Evolutionary conservation across 2,329 filamentous ascomycete species (phyloP), one percentile per base, ranked within the genome.

Genomic region (Colletotrichum spinosum): DNA sequence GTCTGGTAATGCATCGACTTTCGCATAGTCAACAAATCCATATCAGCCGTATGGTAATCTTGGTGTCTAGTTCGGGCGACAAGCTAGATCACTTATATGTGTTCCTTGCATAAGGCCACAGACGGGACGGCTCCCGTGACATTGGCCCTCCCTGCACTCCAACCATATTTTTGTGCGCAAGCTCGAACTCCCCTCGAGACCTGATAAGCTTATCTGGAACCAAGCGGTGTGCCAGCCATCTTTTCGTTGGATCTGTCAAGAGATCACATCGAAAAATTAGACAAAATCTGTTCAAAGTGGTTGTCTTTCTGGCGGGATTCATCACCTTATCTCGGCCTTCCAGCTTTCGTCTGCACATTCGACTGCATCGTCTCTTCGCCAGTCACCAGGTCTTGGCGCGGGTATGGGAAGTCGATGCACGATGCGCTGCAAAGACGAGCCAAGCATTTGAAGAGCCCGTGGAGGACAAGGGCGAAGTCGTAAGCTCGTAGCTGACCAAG

Each of bases 101-200:
- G 25, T 67, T 51, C 60, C 64, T 67, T 67, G 64, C 64, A 65
- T 67, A 50, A 60, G 54, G 52, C 49, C 51, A 67, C 64, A 67
- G 54, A 65, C 15, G 54, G 49, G 33, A 38, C 38, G 44, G 49
- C 50, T 55, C 54, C 60, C 54, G 64, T 65, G 54, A 55, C 60
- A 11, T 48, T 46, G 44, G 53, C 44, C 33, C 46, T 42, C 52
- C 49, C 41, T 61, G 38, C 55, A 42, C 45, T 49, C 53, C 64
- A 53, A 34, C 33, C 17, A 17, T 48, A 25, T 25, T 5, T 25
- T 25, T 25, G 44, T 25, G 37, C 9, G 38, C 33, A 33, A 55
- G 62, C 45, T 41, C 15, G 50, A 45, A 45, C 38, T 60, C 34
- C 48, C 13, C 33, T 41, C 59, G 58, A 64, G 64, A 66, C 54